phyloP scores from a whole-genome alignment of 805 yeast species.

The Cyberlindnera meyerae region DNA sequence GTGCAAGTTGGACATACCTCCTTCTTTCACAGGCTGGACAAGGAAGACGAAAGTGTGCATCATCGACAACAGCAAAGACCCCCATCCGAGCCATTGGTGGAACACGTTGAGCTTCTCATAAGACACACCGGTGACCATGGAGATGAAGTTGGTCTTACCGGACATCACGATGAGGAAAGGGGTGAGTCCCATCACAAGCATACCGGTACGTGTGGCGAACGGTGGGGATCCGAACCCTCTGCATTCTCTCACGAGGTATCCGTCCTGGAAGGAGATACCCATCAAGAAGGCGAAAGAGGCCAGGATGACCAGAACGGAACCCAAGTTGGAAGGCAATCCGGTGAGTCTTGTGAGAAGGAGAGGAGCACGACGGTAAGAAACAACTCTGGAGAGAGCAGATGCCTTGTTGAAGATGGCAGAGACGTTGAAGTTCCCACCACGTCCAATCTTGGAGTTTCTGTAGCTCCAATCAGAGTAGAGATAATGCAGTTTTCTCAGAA shows the following conservation, averaged over 20 bases:
- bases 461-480: conserved; percentile 15
- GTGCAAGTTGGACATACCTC: conserved; percentile 35
- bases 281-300: conserved; percentile 32
- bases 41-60: conserved; percentile 50
- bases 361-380: conserved; percentile 32
- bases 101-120: conserved; percentile 50
- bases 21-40: conserved; percentile 40
- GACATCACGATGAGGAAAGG: conserved; percentile 47
- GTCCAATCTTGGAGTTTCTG: conserved; percentile 15
- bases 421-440: not conserved
- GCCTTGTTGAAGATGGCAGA: conserved; percentile 14
- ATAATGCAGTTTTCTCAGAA: conserved; percentile 10
- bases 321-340: conserved; percentile 36
- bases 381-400: conserved; percentile 28
- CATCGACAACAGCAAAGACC: conserved; percentile 39
- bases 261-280: conserved; percentile 37
- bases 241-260: conserved; percentile 47
- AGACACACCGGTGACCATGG: conserved; percentile 46
- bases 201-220: conserved; percentile 47
- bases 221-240: conserved; percentile 57
- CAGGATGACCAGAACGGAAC: conserved; percentile 30
- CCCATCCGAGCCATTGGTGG: conserved; percentile 40
- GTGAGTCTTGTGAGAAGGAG: conserved; percentile 28
- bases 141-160: conserved; percentile 48
- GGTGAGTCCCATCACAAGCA: conserved; percentile 44